phyloP scores from a whole-genome alignment of 1,284 basidiomycete species.

The Amylostereum areolatum region DNA sequence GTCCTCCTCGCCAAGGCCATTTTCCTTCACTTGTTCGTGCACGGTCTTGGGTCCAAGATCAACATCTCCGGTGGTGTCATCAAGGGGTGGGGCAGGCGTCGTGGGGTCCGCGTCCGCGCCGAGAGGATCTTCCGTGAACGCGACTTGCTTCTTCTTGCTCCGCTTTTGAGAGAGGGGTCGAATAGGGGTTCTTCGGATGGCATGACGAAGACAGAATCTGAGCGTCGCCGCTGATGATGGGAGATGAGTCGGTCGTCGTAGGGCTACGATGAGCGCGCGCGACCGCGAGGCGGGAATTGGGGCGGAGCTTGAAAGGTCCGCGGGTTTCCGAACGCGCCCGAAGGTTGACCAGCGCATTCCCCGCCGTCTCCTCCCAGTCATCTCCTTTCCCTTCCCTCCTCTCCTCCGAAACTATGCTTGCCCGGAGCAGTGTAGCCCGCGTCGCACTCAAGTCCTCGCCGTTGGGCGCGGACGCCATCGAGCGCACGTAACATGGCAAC shows the following conservation, averaged over 20 bases:
- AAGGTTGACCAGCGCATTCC: slow-evolving; percentile 27
- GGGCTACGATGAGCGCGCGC: slow-evolving; percentile 34
- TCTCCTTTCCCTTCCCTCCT: slow-evolving; percentile 6
- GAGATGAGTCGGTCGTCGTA: slow-evolving; percentile 12
- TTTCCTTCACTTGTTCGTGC: slow-evolving; percentile 67
- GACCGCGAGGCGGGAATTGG: slow-evolving; percentile 18
- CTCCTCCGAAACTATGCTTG: slow-evolving; percentile 33
- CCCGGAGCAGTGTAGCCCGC: slow-evolving; percentile 66
- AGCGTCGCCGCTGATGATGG: slow-evolving; percentile 3
- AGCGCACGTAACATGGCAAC: slow-evolving; percentile 90
- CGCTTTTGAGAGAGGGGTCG: slow-evolving; percentile 79
- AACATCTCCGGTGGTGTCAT: slow-evolving; percentile 62
- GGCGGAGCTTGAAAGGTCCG: slow-evolving; percentile 12
- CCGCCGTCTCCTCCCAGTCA: slow-evolving; percentile 17
- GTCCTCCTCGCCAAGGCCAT: slow-evolving; percentile 29
- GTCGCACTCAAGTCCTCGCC: slow-evolving; percentile 49
- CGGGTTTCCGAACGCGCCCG: slow-evolving; percentile 8
- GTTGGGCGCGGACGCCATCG: slow-evolving; percentile 54
- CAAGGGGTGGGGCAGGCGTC: slow-evolving; percentile 65
- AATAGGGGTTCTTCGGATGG: slow-evolving; percentile 73
- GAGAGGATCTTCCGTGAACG: slow-evolving; percentile 79
- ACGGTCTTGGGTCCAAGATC: slow-evolving; percentile 70
- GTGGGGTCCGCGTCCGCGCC: slow-evolving; percentile 79
- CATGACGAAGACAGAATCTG: slow-evolving; percentile 23
- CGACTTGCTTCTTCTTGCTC: slow-evolving; percentile 80